A percentile compares a stretch with the other conserved stretches of the same genome.
Evolutionary conservation across 2,329 filamentous ascomycete species (phyloP).

Genomic region (Talaromyces verruculosus): DNA sequence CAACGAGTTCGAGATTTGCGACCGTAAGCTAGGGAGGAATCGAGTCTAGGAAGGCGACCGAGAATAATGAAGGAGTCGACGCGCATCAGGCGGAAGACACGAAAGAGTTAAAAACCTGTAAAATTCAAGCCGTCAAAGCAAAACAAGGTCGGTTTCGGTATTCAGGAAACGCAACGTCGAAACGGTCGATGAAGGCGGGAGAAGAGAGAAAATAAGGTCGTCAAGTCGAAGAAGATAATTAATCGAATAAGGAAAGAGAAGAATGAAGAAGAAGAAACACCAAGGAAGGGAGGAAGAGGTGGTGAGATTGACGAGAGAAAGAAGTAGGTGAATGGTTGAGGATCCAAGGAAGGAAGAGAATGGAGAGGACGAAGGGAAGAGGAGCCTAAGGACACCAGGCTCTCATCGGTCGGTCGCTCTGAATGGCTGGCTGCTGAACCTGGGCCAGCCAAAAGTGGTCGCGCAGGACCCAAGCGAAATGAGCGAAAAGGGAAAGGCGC

Average conservation of each 20-base stretch:
- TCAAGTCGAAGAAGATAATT: constrained; percentile 10
- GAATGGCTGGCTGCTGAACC: constrained; percentile 8
- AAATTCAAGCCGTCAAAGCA: background rate
- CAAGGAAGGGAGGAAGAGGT: constrained; percentile 21
- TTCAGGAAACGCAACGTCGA: constrained; percentile 19
- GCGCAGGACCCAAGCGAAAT: constrained; percentile 16
- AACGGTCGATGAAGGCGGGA: constrained; percentile 15
- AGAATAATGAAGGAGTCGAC: constrained; percentile 17
- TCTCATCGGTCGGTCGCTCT: background rate
- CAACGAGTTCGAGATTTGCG: constrained; percentile 15
- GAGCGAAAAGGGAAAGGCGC: constrained; percentile 32
- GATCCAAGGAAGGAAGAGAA: constrained; percentile 12
- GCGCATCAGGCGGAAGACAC: constrained; percentile 28
- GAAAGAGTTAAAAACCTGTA: constrained; percentile 23
- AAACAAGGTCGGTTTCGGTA: constrained; percentile 5
- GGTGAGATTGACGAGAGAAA: constrained; percentile 19
- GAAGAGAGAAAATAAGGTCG: background rate
- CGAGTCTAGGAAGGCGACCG: constrained; percentile 23
- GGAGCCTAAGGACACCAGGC: constrained; percentile 24
- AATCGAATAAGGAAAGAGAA: constrained; percentile 20
- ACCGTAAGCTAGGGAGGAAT: constrained; percentile 20
- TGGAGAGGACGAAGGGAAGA: constrained; percentile 20
- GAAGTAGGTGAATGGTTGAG: constrained; percentile 11
- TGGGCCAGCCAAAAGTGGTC: constrained; percentile 26
- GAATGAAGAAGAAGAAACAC: constrained; percentile 9